A percentile compares a stretch with the other conserved stretches of the same genome.
Conservation (phyloP, 2,329 filamentous ascomycete species). For the Aquanectria penicillioides region DNA sequence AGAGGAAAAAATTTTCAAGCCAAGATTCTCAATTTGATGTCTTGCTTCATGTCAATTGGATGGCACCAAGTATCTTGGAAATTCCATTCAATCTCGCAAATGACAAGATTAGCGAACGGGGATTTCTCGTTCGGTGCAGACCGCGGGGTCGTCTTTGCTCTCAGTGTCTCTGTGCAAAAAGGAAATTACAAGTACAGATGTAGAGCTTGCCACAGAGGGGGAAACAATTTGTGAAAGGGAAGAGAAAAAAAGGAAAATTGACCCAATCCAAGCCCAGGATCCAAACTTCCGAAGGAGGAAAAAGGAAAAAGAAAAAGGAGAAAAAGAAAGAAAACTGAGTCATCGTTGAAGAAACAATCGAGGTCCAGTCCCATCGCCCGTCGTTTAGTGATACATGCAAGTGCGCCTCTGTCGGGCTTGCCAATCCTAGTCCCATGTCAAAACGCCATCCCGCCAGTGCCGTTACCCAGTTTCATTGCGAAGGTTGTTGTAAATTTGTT, state of each 20-base stretch:
- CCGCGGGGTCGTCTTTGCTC: background rate
- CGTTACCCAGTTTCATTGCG: slow-evolving; percentile 30
- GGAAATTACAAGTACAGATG: background rate
- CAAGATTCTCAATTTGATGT: background rate
- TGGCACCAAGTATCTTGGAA: background rate
- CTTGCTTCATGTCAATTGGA: slow-evolving; percentile 1
- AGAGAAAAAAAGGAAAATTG: background rate
- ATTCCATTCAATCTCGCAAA: background rate
- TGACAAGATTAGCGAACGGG: slow-evolving; percentile 10
- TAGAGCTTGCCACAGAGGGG: background rate
- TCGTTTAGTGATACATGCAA: slow-evolving; percentile 34
- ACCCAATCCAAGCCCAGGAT: slow-evolving; percentile 19
- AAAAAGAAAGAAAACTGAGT: slow-evolving; percentile 5
- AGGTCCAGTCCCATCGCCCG: slow-evolving; percentile 17
- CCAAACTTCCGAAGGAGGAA: background rate
- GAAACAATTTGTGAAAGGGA: background rate
- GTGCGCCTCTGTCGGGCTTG: slow-evolving; percentile 21
- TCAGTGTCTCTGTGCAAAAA: background rate
- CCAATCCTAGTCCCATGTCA: slow-evolving; percentile 24
- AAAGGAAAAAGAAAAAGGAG: background rate
- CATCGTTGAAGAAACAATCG: slow-evolving; percentile 19
- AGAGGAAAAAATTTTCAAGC: slow-evolving; percentile 6
- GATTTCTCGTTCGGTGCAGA: slow-evolving; percentile 4
- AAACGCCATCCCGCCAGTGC: slow-evolving; percentile 34
- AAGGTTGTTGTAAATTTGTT: background rate